A percentile compares a stretch with the other conserved stretches of the same genome.
Evolutionary conservation across 129 eudicot species (phyloP).

Genomic region (carrot (Daucus carota)): DH1_v3.0 NC_030385.2:33887501-33888000

Average conservation of each 20-base stretch:
- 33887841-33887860: constrained; percentile 80
- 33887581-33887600: too few species aligned
- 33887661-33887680: constrained; percentile 53
- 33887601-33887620: too few species aligned
- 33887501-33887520: too few species aligned
- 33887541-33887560: too few species aligned
- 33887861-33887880: too few species aligned
- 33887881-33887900: constrained; percentile 79
- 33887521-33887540: too few species aligned
- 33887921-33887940: constrained; percentile 56
- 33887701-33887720: constrained; percentile 38
- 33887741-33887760: constrained; percentile 45
- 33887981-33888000: constrained; percentile 66
- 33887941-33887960: constrained; percentile 53
- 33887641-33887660: constrained; percentile 1
- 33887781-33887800: constrained; percentile 30
- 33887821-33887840: constrained; percentile 35
- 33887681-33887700: constrained; percentile 51
- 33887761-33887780: constrained; percentile 47
- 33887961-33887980: constrained; percentile 55
- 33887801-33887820: constrained; percentile 25
- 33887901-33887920: constrained; percentile 49
- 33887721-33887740: constrained; percentile 30
- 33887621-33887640: neutral
- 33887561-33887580: too few species aligned